Percentiles rank a stretch among this genome's conserved stretches.
These are phyloP conservation scores for Favolaschia claudopus DNA, from an alignment of 768 basidiomycete genomes.

Conservation along the genomic window DNA sequence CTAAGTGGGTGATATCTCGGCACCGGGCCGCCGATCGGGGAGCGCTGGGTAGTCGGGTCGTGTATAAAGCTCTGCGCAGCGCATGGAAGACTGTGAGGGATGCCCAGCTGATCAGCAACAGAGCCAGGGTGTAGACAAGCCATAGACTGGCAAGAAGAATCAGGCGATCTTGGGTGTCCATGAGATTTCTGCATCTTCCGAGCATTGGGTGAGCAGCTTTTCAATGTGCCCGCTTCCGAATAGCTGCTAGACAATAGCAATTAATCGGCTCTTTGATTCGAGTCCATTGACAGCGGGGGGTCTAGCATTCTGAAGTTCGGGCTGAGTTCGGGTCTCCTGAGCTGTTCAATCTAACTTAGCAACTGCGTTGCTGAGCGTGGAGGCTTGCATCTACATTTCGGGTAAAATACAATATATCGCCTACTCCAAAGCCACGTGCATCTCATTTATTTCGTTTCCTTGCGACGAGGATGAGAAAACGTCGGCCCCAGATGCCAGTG, in stretches of 20 bases:
- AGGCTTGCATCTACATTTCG: background rate
- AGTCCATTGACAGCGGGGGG: background rate
- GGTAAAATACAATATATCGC: constrained; percentile 3
- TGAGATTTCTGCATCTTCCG: background rate
- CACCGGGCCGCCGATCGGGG: background rate
- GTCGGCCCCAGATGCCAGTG: constrained; percentile 80
- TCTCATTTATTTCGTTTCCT: constrained; percentile 61
- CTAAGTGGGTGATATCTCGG: background rate
- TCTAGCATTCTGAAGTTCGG: background rate
- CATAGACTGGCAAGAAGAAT: constrained; percentile 24
- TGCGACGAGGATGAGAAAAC: constrained; percentile 60
- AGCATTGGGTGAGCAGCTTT: background rate
- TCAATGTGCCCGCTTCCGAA: constrained; percentile 4
- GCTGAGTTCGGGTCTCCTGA: background rate
- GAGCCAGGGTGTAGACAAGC: constrained; percentile 18
- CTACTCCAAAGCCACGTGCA: constrained; percentile 74
- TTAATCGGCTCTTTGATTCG: background rate
- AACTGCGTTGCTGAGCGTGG: background rate
- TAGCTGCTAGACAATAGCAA: too few species aligned
- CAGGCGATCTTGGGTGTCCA: constrained; percentile 9
- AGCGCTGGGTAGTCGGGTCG: constrained; percentile 11
- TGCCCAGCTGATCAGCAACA: constrained; percentile 12
- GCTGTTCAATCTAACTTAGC: background rate
- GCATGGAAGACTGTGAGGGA: background rate
- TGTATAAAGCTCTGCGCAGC: constrained; percentile 6